These are phyloP conservation scores for Aspergillus awamori DNA, from an alignment of 2,329 filamentous ascomycete genomes.

Conservation along the genomic window DNA sequence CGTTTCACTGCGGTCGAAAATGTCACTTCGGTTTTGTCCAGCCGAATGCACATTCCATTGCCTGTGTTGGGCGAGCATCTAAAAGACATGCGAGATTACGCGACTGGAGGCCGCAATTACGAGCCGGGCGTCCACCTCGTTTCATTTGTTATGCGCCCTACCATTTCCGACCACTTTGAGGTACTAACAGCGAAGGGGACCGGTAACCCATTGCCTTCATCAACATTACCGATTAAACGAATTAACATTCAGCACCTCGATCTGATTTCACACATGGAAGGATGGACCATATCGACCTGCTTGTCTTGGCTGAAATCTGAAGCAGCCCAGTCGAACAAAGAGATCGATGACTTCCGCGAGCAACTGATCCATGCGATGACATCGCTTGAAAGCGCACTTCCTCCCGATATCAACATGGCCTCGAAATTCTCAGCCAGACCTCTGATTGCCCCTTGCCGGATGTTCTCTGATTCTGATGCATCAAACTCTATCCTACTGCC, in stretches of 20 bases:
- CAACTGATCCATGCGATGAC: conserved; percentile 49
- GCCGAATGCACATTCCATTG: conserved; percentile 72
- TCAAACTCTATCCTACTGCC: conserved; percentile 52
- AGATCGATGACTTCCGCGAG: conserved; percentile 45
- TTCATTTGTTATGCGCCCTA: conserved; percentile 48
- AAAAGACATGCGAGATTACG: conserved; percentile 64
- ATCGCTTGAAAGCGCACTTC: conserved; percentile 47
- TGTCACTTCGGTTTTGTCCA: conserved; percentile 68
- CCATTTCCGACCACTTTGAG: conserved; percentile 63
- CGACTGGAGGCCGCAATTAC: conserved; percentile 32
- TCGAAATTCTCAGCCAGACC: conserved; percentile 43
- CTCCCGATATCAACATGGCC: conserved; percentile 35
- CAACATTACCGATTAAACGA: conserved; percentile 55
- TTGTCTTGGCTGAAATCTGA: conserved; percentile 38
- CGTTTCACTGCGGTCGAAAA: conserved; percentile 73
- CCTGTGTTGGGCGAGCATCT: conserved; percentile 65
- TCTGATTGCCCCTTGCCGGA: conserved; percentile 41
- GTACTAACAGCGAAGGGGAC: conserved; percentile 61
- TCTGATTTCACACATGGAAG: conserved; percentile 51
- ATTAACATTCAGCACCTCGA: conserved; percentile 60
- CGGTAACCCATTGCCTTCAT: conserved; percentile 63
- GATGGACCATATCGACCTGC: conserved; percentile 42
- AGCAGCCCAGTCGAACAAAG: conserved; percentile 26
- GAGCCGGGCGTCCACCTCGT: conserved; percentile 46
- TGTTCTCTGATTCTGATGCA: conserved; percentile 25